Base-by-base conservation (phyloP, 169 alveolate genomes). In the Plasmodium inui region DNA sequence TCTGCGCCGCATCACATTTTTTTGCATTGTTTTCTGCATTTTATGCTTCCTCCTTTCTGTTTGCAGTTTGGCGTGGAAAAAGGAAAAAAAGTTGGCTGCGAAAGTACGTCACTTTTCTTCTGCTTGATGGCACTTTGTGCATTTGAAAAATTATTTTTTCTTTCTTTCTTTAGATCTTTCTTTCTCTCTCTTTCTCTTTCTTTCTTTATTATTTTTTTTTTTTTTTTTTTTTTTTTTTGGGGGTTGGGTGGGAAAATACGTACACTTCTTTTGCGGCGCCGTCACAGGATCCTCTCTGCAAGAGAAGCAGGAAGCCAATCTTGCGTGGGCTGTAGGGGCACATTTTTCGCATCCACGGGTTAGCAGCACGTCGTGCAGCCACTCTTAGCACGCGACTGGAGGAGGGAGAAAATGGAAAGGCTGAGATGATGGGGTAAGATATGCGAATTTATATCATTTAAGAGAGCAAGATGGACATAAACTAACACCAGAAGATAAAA, bases 31-130 rank as follows among this genome's bases (percentile, higher is more conserved):
- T 8, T 39, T 67, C 70, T 70, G 41, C 76, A 12, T 44, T 83
- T 70, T 70, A 39, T 71, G 14, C 14, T 12, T 85, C 12, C 55
- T 85, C 67, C 57, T 28, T 74, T 53, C 22, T 55, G 76, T 85
- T 76, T 32, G 28, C 6, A 26, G 30, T 67, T 67, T 67, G 76
- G 76, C 19, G 76, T 28, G 37, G 22, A 67, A 2, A 7, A 22
- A 22, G 17, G 37, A 19, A 22, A 67, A 22, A 67, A 67, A 67
- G n/a, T 67, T 67, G 22, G 61, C 61, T 50, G 61, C 6, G 14
- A 50, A 14, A 19, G 84, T 84, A 19, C 19, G 32, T 57, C 61
- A 57, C 10, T 57, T 26, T 83, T 5, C 28, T 57, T 61, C 10
- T 71, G 5, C 78, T 84, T 84, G 57, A 14, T 17, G 6, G 7